A percentile compares a stretch with the other conserved stretches of the same genome.
phyloP scores from a whole-genome alignment of 2,329 filamentous ascomycete species.

The Fusarium sp. region DNA sequence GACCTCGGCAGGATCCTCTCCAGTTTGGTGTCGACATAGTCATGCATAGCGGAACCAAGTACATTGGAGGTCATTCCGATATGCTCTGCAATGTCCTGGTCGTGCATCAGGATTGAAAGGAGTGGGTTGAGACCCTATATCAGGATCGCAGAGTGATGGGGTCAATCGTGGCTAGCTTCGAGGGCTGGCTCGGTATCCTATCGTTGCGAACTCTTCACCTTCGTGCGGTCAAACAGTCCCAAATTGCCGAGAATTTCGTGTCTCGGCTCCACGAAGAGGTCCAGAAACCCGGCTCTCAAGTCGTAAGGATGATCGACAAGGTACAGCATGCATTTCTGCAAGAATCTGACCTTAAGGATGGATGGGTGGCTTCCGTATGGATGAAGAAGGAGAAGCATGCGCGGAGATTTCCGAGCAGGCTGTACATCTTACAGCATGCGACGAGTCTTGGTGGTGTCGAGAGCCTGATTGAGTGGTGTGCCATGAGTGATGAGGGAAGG shows the following conservation, averaged over 20 bases:
- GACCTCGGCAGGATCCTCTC: constrained; percentile 87
- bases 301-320: neutral
- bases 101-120: constrained; percentile 63
- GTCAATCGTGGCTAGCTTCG: constrained; percentile 87
- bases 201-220: neutral
- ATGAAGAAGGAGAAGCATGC: neutral
- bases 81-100: constrained; percentile 86
- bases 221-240: neutral
- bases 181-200: constrained; percentile 78
- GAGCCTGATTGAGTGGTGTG: neutral
- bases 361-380: neutral
- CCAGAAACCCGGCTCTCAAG: neutral
- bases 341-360: neutral
- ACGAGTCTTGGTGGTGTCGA: neutral
- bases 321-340: neutral
- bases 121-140: constrained; percentile 70
- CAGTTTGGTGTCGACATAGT: constrained; percentile 82
- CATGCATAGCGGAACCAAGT: constrained; percentile 94
- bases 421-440: neutral
- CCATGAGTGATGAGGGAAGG: neutral
- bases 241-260: neutral
- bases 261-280: neutral
- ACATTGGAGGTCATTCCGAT: constrained; percentile 92
- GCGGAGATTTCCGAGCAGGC: neutral
- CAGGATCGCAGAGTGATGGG: constrained; percentile 81